Evolutionary conservation across 495 filamentous ascomycete species (phyloP).

Genomic region (Cercophora scortea): DNA sequence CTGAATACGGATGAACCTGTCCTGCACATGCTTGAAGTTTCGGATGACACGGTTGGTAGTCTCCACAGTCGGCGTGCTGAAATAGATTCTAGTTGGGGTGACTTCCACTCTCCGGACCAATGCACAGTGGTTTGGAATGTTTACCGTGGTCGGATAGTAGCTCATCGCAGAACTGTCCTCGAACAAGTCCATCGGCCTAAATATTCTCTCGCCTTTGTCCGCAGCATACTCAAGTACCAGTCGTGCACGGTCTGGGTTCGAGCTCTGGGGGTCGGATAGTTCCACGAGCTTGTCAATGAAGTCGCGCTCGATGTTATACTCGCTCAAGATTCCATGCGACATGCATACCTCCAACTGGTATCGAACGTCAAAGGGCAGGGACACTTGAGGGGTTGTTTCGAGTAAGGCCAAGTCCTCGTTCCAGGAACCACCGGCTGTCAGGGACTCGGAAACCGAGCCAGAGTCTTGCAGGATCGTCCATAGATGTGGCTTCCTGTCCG

Average conservation of each 20-base stretch:
- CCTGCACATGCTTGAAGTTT: constrained; percentile 54
- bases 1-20: constrained; percentile 84
- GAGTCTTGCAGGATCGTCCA: constrained; percentile 52
- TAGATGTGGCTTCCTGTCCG: constrained; percentile 19
- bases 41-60: constrained; percentile 83
- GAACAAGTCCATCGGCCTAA: constrained; percentile 72
- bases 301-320: constrained; percentile 57
- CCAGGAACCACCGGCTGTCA: constrained; percentile 1
- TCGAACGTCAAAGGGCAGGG: constrained; percentile 63
- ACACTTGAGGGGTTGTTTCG: constrained; percentile 23
- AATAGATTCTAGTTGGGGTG: constrained; percentile 77
- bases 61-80: constrained; percentile 69
- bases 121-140: constrained; percentile 64
- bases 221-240: constrained; percentile 33
- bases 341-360: constrained; percentile 94
- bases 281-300: constrained; percentile 56
- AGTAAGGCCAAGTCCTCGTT: constrained; percentile 26
- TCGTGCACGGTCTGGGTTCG: constrained; percentile 21
- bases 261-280: constrained; percentile 23
- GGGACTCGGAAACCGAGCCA: background rate
- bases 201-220: constrained; percentile 47
- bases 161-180: constrained; percentile 34
- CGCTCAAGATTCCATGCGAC: constrained; percentile 70
- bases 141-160: constrained; percentile 39
- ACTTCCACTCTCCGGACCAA: constrained; percentile 66